Evolutionary conservation across 192 early-diverging fungal species (phyloP).

Genomic region (Gonapodya prolifera): DNA sequence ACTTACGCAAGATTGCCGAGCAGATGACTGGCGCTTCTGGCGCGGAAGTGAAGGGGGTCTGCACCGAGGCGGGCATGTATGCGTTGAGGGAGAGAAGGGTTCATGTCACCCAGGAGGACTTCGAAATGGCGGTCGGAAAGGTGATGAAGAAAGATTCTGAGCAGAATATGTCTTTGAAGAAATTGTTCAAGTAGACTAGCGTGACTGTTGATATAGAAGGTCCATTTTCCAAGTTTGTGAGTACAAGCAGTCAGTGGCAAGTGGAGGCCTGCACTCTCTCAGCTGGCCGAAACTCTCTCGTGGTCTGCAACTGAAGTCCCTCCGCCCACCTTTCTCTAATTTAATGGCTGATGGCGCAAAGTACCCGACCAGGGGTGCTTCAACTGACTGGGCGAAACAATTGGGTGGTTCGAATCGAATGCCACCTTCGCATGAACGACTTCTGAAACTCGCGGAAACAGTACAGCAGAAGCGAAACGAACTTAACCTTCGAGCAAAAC

Average conservation of each 20-base stretch:
- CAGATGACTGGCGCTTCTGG: conserved; percentile 76
- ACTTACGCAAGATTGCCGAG: conserved; percentile 79
- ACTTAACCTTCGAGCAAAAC: not conserved
- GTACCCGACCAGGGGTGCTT: not conserved
- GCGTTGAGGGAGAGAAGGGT: conserved; percentile 89
- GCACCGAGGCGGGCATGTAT: conserved; percentile 23
- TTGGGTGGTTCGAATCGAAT: not conserved
- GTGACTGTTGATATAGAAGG: too few species aligned
- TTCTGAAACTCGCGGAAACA: not conserved
- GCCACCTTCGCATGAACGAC: not conserved
- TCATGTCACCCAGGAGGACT: conserved; percentile 99
- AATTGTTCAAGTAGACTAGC: not conserved
- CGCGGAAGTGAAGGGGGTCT: conserved; percentile 62
- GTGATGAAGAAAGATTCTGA: conserved; percentile 98
- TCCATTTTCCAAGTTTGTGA: too few species aligned
- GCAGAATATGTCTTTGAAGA: conserved; percentile 21
- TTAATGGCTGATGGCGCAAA: not conserved
- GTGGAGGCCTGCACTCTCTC: too few species aligned
- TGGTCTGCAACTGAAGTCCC: too few species aligned
- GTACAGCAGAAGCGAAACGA: not conserved
- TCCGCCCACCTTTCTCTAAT: too few species aligned
- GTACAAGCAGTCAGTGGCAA: not conserved
- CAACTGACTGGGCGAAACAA: not conserved
- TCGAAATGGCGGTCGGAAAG: conserved; percentile 99
- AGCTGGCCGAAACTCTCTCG: too few species aligned